Evolutionary conservation across 352 stramenopile species (phyloP).

Genomic region (Phytopythium delawarense): DNA sequence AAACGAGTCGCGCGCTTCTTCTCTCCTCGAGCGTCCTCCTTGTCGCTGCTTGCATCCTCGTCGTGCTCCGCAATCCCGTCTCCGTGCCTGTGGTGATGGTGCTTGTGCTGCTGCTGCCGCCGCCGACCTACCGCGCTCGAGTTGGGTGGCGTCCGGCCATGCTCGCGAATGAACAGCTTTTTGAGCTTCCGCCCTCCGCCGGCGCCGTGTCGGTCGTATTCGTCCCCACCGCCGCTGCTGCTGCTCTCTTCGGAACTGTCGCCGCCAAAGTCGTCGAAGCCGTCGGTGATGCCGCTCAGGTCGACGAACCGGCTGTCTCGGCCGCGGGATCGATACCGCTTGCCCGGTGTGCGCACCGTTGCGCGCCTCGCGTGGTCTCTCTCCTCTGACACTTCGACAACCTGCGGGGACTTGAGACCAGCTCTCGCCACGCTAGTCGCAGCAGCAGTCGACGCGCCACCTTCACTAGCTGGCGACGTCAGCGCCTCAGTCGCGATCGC

Average conservation of each 20-base stretch:
- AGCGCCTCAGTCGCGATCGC: background rate
- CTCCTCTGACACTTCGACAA: background rate
- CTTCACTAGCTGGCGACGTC: background rate
- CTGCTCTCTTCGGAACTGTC: constrained; percentile 11
- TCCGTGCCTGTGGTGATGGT: constrained; percentile 5
- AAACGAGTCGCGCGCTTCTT: background rate
- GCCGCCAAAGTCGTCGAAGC: constrained; percentile 47
- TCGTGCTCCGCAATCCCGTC: background rate
- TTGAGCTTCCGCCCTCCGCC: constrained; percentile 17
- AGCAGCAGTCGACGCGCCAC: background rate
- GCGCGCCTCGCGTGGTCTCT: background rate
- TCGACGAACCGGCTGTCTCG: constrained; percentile 35
- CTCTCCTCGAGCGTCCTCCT: constrained; percentile 10
- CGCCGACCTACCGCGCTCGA: background rate
- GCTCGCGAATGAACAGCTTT: constrained; percentile 41
- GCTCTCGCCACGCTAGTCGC: background rate
- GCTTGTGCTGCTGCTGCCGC: constrained; percentile 4
- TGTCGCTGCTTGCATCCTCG: background rate
- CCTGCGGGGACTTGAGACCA: background rate
- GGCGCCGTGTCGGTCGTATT: constrained; percentile 2
- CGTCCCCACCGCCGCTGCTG: constrained; percentile 16
- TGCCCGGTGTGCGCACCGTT: constrained; percentile 9
- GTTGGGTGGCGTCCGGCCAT: constrained; percentile 11
- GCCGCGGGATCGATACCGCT: background rate
- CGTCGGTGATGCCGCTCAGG: constrained; percentile 44